Evolutionary conservation across 2,329 filamentous ascomycete genomes (phyloP), one percentile per base, ranked within the genome.

Genomic region (Fusarium robinianum): DNA sequence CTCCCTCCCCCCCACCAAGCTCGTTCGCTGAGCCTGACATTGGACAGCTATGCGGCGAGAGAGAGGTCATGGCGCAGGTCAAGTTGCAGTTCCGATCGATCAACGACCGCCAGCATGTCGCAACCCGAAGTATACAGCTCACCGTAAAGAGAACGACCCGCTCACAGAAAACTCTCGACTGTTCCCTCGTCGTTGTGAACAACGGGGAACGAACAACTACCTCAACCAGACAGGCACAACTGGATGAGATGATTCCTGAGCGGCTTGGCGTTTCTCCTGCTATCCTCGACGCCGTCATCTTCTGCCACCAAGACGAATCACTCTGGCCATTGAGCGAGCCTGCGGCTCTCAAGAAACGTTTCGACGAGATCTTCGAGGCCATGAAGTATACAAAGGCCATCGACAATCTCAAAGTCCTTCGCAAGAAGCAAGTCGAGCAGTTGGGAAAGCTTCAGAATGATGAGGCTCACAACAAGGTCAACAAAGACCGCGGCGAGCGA

Each of bases 271-370:
- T 96, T 4, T 94, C 90, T 2, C 84, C 85, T 41, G 91, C 94
- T 9, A 85, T 99, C 41, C 78, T 99, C 17, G 91, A 97, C 56
- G 87, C 87, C 46, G 94, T 99, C 65, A 96, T 99, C 57, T 99
- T 99, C 71, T 99, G 94, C 66, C 94, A 99, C 64, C 94, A 99
- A 65, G 94, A 99, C 65, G 94, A 99, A 57, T 96, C 92, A 17
- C 71, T 97, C 18, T 99, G 94, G 94, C 94, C 94, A 0, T 84
- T 99, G 78, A 95, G 90, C 63, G 89, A 95, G 61, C 90, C 94
- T 0, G 75, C 81, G 0, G 82, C 81, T 1, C 74, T 99, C 36
- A 99, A 99, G 70, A 95, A 95, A 67, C 87, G 85, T 38, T 99
- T 99, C 49, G 94, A 99, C 63, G 90, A 96, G 65, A 99, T 99